Evolutionary conservation across 1,284 basidiomycete genomes (phyloP), one percentile per base, ranked within the genome.

Genomic region (Leccinum griseonigrum): DNA sequence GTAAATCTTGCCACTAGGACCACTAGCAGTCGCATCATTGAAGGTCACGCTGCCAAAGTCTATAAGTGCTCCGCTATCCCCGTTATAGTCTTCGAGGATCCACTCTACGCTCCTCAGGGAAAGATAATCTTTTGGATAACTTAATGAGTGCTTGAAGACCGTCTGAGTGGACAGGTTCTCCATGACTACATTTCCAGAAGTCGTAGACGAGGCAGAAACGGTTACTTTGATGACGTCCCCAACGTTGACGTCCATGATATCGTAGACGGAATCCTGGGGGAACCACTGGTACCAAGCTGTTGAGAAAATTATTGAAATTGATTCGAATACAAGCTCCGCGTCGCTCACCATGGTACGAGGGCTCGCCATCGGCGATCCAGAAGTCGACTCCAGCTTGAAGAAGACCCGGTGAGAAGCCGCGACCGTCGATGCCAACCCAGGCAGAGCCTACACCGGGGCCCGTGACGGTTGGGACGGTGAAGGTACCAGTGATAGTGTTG

Each of bases 341-440:
- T 22, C 16, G 29, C 68, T 60, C 14, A 69, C 69, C 62, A 53
- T 51, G 34, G 32, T 67, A 72, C 5, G 60, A 56, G 46, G 46
- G 55, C 1, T 0, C 1, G 2, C 60, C 58, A 2, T 7, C 4
- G 8, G 5, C 5, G 22, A 67, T 0, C 1, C 14, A 60, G 51
- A 70, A 62, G 54, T 68, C 66, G 29, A 73, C 26, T 14, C 71
- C 69, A n/a, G 66, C 59, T 59, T 72, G 67, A 43, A 69, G 60
- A 40, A 67, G 62, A 9, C 59, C 68, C 7, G 7, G 64, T 5
- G 50, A 3, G 40, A 66, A 68, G n/a, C 54, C 58, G 32, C 60
- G 54, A 57, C 68, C 68, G 13, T 70, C 67, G n/a, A 69, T 70
- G 46, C 68, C 71, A 43, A 73, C 60, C 63, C 68, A 73, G 16